phyloP scores from a whole-genome alignment of 202 grass and related monocot genomes.

The Zoysia matrella region DNA sequence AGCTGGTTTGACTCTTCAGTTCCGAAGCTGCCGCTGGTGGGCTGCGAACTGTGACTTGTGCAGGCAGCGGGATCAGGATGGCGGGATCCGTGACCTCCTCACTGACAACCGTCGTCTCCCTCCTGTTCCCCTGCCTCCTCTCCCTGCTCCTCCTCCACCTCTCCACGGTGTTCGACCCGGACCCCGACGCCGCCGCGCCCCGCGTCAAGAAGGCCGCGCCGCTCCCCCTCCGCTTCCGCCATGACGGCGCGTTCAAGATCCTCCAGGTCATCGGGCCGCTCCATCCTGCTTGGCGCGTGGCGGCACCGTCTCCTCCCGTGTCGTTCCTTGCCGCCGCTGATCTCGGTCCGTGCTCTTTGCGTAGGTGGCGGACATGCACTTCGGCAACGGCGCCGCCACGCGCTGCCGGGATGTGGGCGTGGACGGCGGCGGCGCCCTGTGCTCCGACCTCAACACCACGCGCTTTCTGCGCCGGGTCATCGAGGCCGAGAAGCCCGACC shows the following conservation, averaged over 20 bases:
- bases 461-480: slow-evolving; percentile 80
- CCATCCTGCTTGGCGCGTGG: too few species aligned
- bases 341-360: neutral
- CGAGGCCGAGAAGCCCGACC: slow-evolving; percentile 77
- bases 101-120: slow-evolving; percentile 13
- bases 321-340: neutral
- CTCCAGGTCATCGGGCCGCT: slow-evolving; percentile 62
- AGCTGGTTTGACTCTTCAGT: neutral
- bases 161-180: slow-evolving; percentile 31
- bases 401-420: slow-evolving; percentile 75
- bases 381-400: slow-evolving; percentile 80
- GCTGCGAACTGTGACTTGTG: neutral
- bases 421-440: slow-evolving; percentile 53
- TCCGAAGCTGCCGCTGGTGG: neutral
- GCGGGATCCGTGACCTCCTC: slow-evolving; percentile 9
- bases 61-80: neutral
- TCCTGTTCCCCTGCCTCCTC: slow-evolving; percentile 44
- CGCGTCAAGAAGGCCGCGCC: slow-evolving; percentile 66
- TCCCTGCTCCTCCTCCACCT: slow-evolving; percentile 51
- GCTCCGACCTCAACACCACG: slow-evolving; percentile 94
- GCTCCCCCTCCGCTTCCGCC: slow-evolving; percentile 80
- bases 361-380: slow-evolving; percentile 97
- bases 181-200: slow-evolving; percentile 38
- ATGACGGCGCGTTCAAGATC: slow-evolving; percentile 91
- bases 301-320: too few species aligned